Evolutionary conservation across 1,284 basidiomycete species (phyloP).

Genomic region (Boletellus sp.): DNA sequence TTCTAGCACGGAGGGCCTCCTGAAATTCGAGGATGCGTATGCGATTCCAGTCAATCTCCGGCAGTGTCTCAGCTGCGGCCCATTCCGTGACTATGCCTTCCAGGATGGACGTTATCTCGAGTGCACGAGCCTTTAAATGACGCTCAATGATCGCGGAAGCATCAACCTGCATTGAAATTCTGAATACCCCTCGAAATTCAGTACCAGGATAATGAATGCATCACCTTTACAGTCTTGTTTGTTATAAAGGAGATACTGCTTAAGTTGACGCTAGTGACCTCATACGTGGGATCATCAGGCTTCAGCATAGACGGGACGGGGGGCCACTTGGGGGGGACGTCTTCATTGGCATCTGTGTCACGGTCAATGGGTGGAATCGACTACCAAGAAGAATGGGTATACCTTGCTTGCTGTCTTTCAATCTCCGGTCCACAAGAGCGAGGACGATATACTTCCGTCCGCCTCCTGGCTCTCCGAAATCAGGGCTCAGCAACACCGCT

Average conservation of each 20-base stretch:
- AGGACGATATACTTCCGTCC: constrained; percentile 68
- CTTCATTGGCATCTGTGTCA: constrained; percentile 55
- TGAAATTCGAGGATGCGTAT: constrained; percentile 90
- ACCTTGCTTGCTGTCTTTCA: constrained; percentile 59
- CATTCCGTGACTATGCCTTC: constrained; percentile 53
- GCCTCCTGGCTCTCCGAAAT: constrained; percentile 49
- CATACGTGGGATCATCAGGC: constrained; percentile 60
- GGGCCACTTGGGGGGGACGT: constrained; percentile 76
- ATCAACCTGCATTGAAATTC: constrained; percentile 53
- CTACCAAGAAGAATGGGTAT: constrained; percentile 8
- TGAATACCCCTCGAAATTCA: constrained; percentile 1
- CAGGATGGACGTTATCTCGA: constrained; percentile 48
- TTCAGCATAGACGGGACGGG: constrained; percentile 47
- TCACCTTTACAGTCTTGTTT: constrained; percentile 67
- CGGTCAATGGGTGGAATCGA: background rate
- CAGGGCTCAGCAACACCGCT: constrained; percentile 76
- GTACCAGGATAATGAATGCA: constrained; percentile 10
- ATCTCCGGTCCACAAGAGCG: constrained; percentile 67
- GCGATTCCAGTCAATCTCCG: constrained; percentile 84
- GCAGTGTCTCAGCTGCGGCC: constrained; percentile 45
- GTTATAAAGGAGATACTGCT: constrained; percentile 81
- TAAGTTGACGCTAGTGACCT: constrained; percentile 65
- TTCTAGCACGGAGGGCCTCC: constrained; percentile 68
- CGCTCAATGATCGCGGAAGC: constrained; percentile 62
- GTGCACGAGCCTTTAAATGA: constrained; percentile 63